Evolutionary conservation across 2,329 filamentous ascomycete species (phyloP), one percentile per base, ranked within the genome.

Genomic region (Colletotrichum brevisporum): DNA sequence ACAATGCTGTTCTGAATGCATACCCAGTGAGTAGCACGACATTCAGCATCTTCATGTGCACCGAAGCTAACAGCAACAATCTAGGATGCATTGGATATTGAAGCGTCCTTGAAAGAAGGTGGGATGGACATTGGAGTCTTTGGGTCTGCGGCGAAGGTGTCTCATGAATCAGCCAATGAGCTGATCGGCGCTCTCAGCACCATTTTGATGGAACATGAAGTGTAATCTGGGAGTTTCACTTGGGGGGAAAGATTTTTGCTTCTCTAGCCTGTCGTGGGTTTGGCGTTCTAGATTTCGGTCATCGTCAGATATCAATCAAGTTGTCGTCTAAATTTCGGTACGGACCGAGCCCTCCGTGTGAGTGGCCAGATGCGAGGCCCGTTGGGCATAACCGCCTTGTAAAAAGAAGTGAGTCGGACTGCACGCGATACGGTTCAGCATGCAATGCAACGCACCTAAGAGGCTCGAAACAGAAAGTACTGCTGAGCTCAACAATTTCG

Each of bases 81-180:
- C 4, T n/a, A 84, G 82, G 74, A 78, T 21, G 78, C 81, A 12
- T 68, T 83, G 6, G 82, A 84, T 63, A 69, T 84, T 2, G 83
- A 84, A 69, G 81, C 80, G 1, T 79, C 81, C 0, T 56, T 84
- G 1, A 70, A 74, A 4, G 75, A 68, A 0, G 71, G 73, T 2
- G 71, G 63, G 0, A 68, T 84, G 48, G 80, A 81, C 36, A 77
- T 84, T 56, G 83, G 83, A 6, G 74, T 83, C 3, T 84, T 84
- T 69, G 82, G 80, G 1, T 59, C 71, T 8, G 52, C 50, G 10
- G 47, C 41, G 1, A 74, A 60, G 55, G 24, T 73, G 1, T 69
- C 63, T 3, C 5, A 36, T 9, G 24, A 31, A 2, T 24, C 43
- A 15, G 67, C 67, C 1, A 26, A 58, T 9, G 24, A 52, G 5